Conservation (phyloP, 305 asterid species). For the Plantago coronopus region DNA sequence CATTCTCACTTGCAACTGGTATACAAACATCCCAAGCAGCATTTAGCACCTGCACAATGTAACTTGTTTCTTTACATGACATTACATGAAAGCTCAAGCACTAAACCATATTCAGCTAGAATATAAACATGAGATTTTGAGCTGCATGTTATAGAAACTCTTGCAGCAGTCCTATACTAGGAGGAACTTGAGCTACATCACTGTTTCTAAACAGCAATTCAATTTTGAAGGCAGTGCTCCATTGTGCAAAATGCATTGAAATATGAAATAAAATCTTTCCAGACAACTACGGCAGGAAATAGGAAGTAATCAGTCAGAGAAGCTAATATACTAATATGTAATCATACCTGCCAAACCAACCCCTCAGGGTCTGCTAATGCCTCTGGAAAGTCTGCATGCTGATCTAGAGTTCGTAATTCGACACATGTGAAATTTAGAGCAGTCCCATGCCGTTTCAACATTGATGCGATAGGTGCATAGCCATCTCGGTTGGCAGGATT, state of each 20-base stretch:
- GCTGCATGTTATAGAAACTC: background rate
- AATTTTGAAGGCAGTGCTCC: no score
- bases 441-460: conserved; percentile 59
- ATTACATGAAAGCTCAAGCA: background rate
- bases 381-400: conserved; percentile 57
- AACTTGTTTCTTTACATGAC: conserved; percentile 3
- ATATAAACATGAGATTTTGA: background rate
- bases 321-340: background rate
- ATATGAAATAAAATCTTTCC: background rate
- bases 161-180: background rate
- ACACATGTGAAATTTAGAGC: conserved; percentile 66
- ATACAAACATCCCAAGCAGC: conserved; percentile 72
- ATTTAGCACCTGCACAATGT: conserved; percentile 52
- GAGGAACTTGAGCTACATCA: background rate
- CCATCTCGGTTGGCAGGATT: conserved; percentile 68
- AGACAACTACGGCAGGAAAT: background rate
- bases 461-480: conserved; percentile 49
- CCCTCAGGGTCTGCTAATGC: conserved; percentile 85
- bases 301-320: background rate
- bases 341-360: conserved; percentile 71
- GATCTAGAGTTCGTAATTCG: conserved; percentile 59
- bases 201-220: background rate
- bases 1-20: conserved; percentile 76
- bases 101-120: background rate
- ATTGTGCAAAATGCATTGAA: background rate